These are phyloP conservation scores for Ustilago sp. DNA, from an alignment of 1,284 basidiomycete genomes.

Conservation along the genomic window DNA sequence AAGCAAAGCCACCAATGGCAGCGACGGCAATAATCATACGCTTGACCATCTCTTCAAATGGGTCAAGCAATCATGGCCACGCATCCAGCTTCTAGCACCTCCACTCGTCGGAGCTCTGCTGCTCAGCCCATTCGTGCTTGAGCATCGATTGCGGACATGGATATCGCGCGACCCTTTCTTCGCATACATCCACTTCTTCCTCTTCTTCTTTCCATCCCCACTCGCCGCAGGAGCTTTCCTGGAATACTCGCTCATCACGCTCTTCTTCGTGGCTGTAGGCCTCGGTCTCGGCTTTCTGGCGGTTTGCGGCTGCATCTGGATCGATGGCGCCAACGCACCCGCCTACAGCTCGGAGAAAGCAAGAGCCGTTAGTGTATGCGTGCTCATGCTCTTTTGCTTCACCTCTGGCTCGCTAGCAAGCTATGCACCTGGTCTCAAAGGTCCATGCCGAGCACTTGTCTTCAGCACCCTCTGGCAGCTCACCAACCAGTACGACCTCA, in stretches of 20 bases:
- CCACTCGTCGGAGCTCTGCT: slow-evolving; percentile 36
- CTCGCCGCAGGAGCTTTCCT: slow-evolving; percentile 55
- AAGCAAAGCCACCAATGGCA: background rate
- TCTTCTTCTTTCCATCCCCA: slow-evolving; percentile 61
- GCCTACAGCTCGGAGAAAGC: slow-evolving; percentile 40
- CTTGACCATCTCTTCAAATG: background rate
- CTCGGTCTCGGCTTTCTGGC: slow-evolving; percentile 46
- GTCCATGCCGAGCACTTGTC: slow-evolving; percentile 46
- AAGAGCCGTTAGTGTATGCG: slow-evolving; percentile 53
- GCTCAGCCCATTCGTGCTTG: slow-evolving; percentile 48
- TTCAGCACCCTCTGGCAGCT: slow-evolving; percentile 57
- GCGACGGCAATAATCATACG: background rate
- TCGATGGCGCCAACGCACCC: slow-evolving; percentile 30
- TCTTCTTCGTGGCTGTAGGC: slow-evolving; percentile 44
- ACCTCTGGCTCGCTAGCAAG: slow-evolving; percentile 42
- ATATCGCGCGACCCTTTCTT: slow-evolving; percentile 48
- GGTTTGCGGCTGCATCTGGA: slow-evolving; percentile 52
- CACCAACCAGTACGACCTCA: slow-evolving; percentile 38
- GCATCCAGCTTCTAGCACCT: slow-evolving; percentile 23
- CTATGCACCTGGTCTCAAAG: slow-evolving; percentile 55
- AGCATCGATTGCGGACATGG: slow-evolving; percentile 24
- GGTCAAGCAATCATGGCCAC: slow-evolving; percentile 17
- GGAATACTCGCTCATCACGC: slow-evolving; percentile 48
- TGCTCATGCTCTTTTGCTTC: slow-evolving; percentile 53
- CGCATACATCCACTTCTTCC: slow-evolving; percentile 40